These are phyloP conservation scores for Oryza coarctata DNA, from an alignment of 176 grass and related monocot genomes.

Conservation along the genomic window DNA sequence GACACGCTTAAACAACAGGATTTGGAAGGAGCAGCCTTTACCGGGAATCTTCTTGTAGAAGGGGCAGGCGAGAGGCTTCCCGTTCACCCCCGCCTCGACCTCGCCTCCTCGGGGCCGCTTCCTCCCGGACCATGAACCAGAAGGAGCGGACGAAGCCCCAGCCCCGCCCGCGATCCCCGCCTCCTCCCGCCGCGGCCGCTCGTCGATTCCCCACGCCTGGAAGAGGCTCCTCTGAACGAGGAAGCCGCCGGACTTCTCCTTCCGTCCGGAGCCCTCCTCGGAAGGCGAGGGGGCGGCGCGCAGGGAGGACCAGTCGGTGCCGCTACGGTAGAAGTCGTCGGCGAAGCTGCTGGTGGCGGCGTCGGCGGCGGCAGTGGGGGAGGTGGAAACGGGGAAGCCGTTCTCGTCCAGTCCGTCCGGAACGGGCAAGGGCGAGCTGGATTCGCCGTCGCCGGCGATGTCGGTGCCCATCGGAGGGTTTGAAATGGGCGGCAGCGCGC, in stretches of 20 bases:
- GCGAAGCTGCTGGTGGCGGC: constrained; percentile 32
- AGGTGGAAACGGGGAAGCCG: constrained; percentile 36
- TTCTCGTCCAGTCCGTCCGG: constrained; percentile 49
- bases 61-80: constrained; percentile 33
- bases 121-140: background rate
- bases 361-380: background rate
- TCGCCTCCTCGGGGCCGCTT: constrained; percentile 13
- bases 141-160: background rate
- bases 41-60: constrained; percentile 72
- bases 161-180: background rate
- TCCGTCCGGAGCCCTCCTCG: background rate
- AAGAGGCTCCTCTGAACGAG: constrained; percentile 63
- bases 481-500: constrained; percentile 49
- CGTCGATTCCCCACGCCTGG: constrained; percentile 62
- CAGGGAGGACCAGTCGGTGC: constrained; percentile 60
- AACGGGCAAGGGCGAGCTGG: background rate
- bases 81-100: background rate
- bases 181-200: background rate
- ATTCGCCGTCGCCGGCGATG: constrained; percentile 30
- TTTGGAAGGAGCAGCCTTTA: background rate
- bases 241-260: background rate
- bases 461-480: constrained; percentile 43
- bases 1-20: too few species aligned
- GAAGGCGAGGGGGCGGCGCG: background rate
- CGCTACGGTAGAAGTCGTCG: constrained; percentile 60